phyloP scores from a whole-genome alignment of 2,329 filamentous ascomycete genomes.

The Trichoderma aggressivum region DNA sequence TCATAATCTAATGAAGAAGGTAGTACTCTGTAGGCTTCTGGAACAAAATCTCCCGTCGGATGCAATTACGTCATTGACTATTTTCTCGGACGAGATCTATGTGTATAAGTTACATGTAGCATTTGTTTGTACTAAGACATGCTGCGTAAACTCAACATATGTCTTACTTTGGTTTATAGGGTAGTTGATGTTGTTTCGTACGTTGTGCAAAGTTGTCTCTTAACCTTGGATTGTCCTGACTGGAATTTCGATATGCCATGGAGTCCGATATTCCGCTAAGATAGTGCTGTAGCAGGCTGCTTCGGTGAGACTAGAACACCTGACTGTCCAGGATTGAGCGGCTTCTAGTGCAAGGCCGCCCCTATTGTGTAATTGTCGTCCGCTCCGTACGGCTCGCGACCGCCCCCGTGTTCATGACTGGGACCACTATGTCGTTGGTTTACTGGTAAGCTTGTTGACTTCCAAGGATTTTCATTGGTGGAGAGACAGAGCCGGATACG shows the following conservation, averaged over 20 bases:
- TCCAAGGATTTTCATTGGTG: not conserved
- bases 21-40: not conserved
- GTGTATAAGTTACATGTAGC: not conserved
- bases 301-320: not conserved
- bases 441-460: not conserved
- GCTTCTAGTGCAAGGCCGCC: not conserved
- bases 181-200: not conserved
- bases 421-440: not conserved
- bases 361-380: not conserved
- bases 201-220: not conserved
- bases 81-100: not conserved
- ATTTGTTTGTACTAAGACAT: not conserved
- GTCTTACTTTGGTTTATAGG: not conserved
- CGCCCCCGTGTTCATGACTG: not conserved
- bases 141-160: not conserved
- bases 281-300: not conserved
- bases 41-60: not conserved
- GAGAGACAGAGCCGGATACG: constrained; percentile 5
- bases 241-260: not conserved
- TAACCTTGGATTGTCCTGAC: not conserved
- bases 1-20: not conserved
- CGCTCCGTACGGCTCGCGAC: not conserved
- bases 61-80: not conserved
- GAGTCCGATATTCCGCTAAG: not conserved
- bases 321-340: not conserved